These are phyloP conservation scores for Triglochin maritima DNA, from an alignment of 106 monocot genomes.

Conservation along the genomic window DNA sequence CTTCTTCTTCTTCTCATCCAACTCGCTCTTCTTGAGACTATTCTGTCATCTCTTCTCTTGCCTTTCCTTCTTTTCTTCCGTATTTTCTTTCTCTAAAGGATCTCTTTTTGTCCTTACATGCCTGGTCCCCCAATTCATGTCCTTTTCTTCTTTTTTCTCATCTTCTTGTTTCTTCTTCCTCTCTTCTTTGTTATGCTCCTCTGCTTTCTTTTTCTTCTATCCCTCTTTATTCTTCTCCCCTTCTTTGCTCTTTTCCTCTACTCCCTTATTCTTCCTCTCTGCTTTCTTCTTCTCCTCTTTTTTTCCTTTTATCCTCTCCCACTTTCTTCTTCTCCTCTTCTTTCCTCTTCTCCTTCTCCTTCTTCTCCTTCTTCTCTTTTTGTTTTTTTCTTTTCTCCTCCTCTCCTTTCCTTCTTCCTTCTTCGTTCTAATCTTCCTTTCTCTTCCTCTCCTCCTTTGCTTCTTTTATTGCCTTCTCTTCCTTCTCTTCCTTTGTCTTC, in stretches of 20 bases:
- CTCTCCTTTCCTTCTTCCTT: background rate
- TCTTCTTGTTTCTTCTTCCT: background rate
- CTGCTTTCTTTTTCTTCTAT: background rate
- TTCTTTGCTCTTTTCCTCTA: background rate
- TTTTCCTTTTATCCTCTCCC: background rate
- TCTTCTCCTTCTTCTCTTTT: background rate
- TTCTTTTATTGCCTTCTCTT: constrained; percentile 60
- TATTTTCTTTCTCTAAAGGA: too few species aligned
- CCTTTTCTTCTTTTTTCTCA: too few species aligned
- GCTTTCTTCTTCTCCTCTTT: background rate
- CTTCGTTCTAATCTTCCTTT: background rate
- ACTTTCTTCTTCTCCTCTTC: background rate
- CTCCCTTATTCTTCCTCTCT: background rate
- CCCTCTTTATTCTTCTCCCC: background rate
- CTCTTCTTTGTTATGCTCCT: background rate
- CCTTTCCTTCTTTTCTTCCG: too few species aligned
- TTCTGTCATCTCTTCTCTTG: too few species aligned
- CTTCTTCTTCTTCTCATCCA: background rate
- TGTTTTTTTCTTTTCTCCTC: too few species aligned
- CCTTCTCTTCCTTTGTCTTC: background rate
- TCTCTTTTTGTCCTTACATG: too few species aligned
- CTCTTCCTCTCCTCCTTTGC: background rate
- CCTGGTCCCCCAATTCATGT: too few species aligned
- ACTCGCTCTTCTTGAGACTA: too few species aligned
- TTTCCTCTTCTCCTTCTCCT: background rate